Base-by-base conservation (phyloP, 495 filamentous ascomycete species). In the Penicillium argentinense region DNA sequence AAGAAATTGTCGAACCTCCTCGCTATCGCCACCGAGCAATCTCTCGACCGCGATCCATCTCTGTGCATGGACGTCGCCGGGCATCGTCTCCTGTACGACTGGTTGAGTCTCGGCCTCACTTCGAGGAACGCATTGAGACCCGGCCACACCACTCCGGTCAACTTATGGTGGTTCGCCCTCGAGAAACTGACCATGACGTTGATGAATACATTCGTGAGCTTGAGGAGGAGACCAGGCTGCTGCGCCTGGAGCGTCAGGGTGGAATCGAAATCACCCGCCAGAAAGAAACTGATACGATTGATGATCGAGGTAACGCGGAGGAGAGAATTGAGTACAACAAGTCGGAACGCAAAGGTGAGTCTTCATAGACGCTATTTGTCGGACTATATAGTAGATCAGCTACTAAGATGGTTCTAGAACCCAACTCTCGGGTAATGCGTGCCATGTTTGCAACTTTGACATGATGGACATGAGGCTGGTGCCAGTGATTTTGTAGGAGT, bases 341-440 rank as follows among this genome's bases (percentile, higher is more conserved):
- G 69, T 86, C 83, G 74, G 87, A 95, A 62, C 83, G 83, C 68
- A 89, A 80, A 86, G 88, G 91, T 95, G 90, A 77, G 84, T 34
- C 7, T n/a, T n/a, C 13, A 0, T 76, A 79, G 75, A 68, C 77
- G 14, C 2, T 19, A 18, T 86, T 68, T 64, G 72, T 54, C 52
- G 64, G 39, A 78, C 71, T 64, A 62, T 59, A 62, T 64, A 68
- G 59, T 63, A 64, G 74, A 47, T 22, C 43, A 39, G 27, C 39
- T 60, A 40, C 48, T 51, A 22, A 56, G 37, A 67, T 34, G 41
- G 37, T 44, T 53, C 19, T 59, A 81, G 77, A 62, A 45, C 77
- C 85, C 2, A 77, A 82, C 40, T 80, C 87, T 22, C 75, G 74
- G 33, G 56, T 87, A 30, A 62, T 92, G 56, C 85, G 80, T 50